These are phyloP conservation scores for Vicia sativa DNA, from an alignment of 306 rosid species.

Conservation along the genomic window DNA sequence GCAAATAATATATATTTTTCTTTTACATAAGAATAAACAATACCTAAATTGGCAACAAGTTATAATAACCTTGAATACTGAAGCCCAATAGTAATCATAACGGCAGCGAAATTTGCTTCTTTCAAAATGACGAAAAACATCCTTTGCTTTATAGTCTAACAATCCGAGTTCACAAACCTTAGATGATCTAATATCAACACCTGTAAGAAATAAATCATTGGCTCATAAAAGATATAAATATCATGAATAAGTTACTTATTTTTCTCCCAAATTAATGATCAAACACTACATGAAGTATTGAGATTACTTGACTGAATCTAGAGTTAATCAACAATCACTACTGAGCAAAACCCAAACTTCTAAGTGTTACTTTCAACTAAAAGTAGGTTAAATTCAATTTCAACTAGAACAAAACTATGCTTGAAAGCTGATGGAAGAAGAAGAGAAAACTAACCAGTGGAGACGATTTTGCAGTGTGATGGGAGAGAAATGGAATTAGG, in stretches of 20 bases:
- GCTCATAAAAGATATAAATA: no score
- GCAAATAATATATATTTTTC: conserved; percentile 5
- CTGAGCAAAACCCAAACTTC: neutral
- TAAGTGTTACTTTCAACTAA: neutral
- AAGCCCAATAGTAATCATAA: conserved; percentile 95
- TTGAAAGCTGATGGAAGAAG: neutral
- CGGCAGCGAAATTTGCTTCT: conserved; percentile 80
- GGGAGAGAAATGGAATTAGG: conserved; percentile 64
- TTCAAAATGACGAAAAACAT: conserved; percentile 67
- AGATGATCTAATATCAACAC: conserved; percentile 93
- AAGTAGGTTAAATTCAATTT: neutral
- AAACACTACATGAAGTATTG: neutral
- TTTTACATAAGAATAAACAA: conserved; percentile 20
- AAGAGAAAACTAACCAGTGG: conserved; percentile 54
- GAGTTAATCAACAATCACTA: neutral
- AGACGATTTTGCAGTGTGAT: conserved; percentile 87
- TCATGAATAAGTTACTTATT: no score
- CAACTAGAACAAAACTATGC: conserved; percentile 9
- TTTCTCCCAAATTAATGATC: no score
- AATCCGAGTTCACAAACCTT: conserved; percentile 90
- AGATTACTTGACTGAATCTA: neutral
- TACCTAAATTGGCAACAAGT: conserved; percentile 22
- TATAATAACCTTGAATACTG: conserved; percentile 72
- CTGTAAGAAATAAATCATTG: conserved; percentile 48
- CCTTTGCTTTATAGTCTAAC: conserved; percentile 76